These are phyloP conservation scores for Tetradesmus obliquus DNA, from an alignment of 139 green algal genomes.

Conservation along the genomic window DNA sequence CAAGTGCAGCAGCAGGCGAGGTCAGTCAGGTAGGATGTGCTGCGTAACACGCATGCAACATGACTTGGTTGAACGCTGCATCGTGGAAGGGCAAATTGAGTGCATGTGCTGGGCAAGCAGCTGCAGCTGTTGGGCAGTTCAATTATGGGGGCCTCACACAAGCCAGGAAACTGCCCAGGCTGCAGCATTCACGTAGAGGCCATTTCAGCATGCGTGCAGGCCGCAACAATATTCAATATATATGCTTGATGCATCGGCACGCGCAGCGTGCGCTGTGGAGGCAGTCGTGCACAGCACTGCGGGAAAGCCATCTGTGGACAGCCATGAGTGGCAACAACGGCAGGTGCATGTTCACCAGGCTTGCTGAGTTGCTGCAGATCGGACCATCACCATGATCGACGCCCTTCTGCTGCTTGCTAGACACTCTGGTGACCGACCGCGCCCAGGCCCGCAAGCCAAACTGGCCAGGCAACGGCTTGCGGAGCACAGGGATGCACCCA, in stretches of 20 bases:
- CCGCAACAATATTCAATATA: background rate
- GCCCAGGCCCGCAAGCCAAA: background rate
- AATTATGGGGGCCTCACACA: background rate
- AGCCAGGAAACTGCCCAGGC: background rate
- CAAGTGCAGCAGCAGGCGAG: background rate
- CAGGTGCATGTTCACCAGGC: background rate
- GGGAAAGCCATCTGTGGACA: background rate
- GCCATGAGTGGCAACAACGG: background rate
- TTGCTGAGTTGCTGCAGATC: background rate
- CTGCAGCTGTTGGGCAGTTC: slow-evolving; percentile 3
- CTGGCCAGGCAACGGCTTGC: slow-evolving; percentile 2
- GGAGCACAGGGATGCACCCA: background rate
- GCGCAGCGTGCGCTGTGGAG: background rate
- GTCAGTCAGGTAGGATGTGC: background rate
- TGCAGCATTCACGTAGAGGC: background rate
- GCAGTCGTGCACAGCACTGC: background rate
- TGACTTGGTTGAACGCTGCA: background rate
- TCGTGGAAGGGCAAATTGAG: background rate
- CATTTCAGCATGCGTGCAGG: background rate
- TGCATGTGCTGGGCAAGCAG: background rate
- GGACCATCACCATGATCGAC: background rate
- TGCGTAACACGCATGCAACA: background rate
- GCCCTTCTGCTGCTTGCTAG: background rate
- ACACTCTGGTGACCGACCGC: background rate
- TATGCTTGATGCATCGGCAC: background rate